Percentiles rank a stretch among this genome's conserved stretches.
Evolutionary conservation across 495 filamentous ascomycete species (phyloP).

Genomic region (Trichoderma asperelloides): DNA sequence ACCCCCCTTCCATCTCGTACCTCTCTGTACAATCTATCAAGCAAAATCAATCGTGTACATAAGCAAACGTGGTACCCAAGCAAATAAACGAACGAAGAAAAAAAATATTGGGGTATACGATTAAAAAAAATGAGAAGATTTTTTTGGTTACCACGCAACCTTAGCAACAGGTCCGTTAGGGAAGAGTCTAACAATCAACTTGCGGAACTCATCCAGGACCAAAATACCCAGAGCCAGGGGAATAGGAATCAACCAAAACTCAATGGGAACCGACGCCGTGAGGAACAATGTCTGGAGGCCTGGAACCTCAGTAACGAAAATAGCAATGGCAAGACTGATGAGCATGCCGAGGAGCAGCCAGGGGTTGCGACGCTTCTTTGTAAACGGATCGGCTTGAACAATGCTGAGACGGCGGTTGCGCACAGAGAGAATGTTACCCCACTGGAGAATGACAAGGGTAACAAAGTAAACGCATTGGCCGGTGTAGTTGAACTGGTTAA

Average conservation of each 20-base stretch:
- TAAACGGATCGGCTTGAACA: slow-evolving; percentile 43
- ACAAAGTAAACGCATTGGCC: slow-evolving; percentile 51
- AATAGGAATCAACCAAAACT: slow-evolving; percentile 45
- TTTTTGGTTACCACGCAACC: slow-evolving; percentile 33
- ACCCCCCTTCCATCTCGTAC: background rate
- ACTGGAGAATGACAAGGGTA: slow-evolving; percentile 49
- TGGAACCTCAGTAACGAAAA: slow-evolving; percentile 44
- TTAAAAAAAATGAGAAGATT: background rate
- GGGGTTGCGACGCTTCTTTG: slow-evolving; percentile 37
- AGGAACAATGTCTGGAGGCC: slow-evolving; percentile 39
- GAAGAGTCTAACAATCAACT: slow-evolving; percentile 32
- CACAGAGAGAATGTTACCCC: slow-evolving; percentile 42
- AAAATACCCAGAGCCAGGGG: slow-evolving; percentile 41
- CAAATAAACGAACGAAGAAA: background rate
- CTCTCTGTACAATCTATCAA: background rate
- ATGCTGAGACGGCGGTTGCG: slow-evolving; percentile 43
- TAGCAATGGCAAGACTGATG: slow-evolving; percentile 39
- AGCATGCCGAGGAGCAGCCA: slow-evolving; percentile 37
- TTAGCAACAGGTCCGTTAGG: slow-evolving; percentile 23
- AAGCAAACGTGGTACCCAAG: background rate
- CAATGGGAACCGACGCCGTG: slow-evolving; percentile 38
- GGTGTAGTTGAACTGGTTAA: slow-evolving; percentile 51
- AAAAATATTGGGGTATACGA: background rate
- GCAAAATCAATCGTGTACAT: background rate
- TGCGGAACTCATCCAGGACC: slow-evolving; percentile 36